Conservation (phyloP, 2,329 filamentous ascomycete species). For the Acrocalymma vagum region DNA sequence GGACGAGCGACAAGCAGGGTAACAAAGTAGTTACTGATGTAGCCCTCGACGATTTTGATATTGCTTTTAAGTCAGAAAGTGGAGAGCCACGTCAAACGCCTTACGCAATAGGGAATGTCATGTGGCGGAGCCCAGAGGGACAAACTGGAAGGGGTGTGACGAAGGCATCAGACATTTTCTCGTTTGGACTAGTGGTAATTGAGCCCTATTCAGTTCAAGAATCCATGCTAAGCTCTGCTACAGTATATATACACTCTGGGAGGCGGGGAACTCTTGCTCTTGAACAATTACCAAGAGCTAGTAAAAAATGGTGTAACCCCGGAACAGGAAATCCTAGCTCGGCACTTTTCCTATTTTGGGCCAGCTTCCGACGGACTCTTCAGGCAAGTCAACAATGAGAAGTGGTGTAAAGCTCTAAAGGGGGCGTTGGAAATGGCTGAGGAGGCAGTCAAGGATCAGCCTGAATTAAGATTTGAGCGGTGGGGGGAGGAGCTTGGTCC, state of each 20-base stretch:
- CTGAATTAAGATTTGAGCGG: constrained; percentile 34
- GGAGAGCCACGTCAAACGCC: constrained; percentile 31
- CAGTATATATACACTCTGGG: constrained; percentile 48
- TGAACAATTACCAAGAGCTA: constrained; percentile 42
- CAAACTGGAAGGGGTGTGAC: constrained; percentile 43
- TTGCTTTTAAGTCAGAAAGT: constrained; percentile 41
- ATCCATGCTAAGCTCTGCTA: constrained; percentile 25
- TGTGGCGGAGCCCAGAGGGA: constrained; percentile 53
- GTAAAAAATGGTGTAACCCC: constrained; percentile 32
- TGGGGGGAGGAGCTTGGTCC: constrained; percentile 38
- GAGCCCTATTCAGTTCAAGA: constrained; percentile 16
- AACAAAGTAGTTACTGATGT: constrained; percentile 42
- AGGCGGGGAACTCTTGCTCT: constrained; percentile 37
- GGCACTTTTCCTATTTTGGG: constrained; percentile 47
- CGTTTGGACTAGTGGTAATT: constrained; percentile 50
- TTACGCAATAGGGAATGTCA: constrained; percentile 47
- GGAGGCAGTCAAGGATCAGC: constrained; percentile 33
- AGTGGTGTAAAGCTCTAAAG: constrained; percentile 33
- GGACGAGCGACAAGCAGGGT: constrained; percentile 40
- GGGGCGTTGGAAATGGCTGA: constrained; percentile 33
- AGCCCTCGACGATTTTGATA: constrained; percentile 48
- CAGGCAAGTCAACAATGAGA: constrained; percentile 34
- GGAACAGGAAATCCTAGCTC: constrained; percentile 43
- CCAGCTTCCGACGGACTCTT: constrained; percentile 39
- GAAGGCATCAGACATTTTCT: constrained; percentile 50